phyloP scores from a whole-genome alignment of 2,329 filamentous ascomycete genomes.

The Dothideomycetes sp. region DNA sequence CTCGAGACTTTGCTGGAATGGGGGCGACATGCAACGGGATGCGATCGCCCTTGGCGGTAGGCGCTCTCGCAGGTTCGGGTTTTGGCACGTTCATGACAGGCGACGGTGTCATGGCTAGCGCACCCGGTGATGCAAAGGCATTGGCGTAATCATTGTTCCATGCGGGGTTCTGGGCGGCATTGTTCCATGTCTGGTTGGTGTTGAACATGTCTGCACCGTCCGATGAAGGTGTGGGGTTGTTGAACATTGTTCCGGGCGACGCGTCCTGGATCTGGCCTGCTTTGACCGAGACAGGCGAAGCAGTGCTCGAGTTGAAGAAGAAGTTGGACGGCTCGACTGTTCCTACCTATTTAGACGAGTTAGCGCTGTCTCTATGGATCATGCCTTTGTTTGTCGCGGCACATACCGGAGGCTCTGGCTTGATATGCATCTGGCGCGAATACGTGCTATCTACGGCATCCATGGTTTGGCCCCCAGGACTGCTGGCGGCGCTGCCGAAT shows the following conservation, averaged over 20 bases:
- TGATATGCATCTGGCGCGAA: conserved; percentile 9
- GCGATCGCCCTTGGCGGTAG: conserved; percentile 18
- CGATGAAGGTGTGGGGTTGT: conserved; percentile 26
- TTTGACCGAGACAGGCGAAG: conserved; percentile 16
- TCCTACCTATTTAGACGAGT: conserved; percentile 8
- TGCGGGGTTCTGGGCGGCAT: conserved; percentile 23
- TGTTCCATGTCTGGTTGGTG: conserved; percentile 21
- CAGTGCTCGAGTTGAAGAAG: conserved; percentile 16
- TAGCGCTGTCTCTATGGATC: background rate
- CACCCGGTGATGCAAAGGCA: conserved; percentile 25
- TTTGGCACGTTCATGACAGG: conserved; percentile 25
- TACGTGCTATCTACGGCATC: conserved; percentile 6
- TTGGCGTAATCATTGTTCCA: conserved; percentile 25
- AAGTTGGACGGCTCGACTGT: conserved; percentile 17
- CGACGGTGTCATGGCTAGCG: conserved; percentile 27
- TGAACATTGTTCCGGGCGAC: conserved; percentile 27
- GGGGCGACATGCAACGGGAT: conserved; percentile 29
- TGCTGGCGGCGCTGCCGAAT: conserved; percentile 51
- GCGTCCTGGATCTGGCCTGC: conserved; percentile 17
- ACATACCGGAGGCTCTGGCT: conserved; percentile 15
- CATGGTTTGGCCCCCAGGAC: conserved; percentile 30
- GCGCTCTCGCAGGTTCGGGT: conserved; percentile 15
- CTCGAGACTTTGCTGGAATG: conserved; percentile 62
- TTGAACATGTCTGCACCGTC: conserved; percentile 27
- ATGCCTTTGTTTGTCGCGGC: too few relatives aligned